These are phyloP conservation scores for Colletotrichum gigasporum DNA, from an alignment of 2,329 filamentous ascomycete genomes.

Conservation along the genomic window DNA sequence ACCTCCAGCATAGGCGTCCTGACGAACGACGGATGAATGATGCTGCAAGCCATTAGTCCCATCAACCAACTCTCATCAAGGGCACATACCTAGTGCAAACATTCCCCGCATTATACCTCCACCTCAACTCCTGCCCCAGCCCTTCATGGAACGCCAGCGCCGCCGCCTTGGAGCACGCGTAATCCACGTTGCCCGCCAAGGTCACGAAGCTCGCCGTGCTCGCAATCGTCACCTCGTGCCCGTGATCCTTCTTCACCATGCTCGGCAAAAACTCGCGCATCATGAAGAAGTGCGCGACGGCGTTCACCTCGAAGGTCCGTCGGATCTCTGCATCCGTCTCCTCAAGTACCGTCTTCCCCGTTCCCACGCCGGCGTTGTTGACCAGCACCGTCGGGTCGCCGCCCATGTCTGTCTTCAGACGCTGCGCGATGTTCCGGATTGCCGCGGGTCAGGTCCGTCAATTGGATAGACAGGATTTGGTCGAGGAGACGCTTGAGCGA, in stretches of 20 bases:
- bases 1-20: neutral
- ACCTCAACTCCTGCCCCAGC: neutral
- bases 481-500: too few species aligned
- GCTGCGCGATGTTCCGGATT: constrained; percentile 50
- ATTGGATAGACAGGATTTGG: neutral
- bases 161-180: constrained; percentile 5
- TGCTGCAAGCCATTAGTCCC: neutral
- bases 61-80: neutral
- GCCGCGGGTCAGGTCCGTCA: neutral
- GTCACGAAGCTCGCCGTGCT: neutral
- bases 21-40: neutral
- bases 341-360: neutral
- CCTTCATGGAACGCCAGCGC: constrained; percentile 4
- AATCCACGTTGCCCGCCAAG: neutral
- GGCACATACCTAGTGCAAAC: constrained; percentile 32
- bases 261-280: neutral
- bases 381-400: constrained; percentile 45
- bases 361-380: constrained; percentile 50
- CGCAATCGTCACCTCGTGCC: neutral
- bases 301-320: neutral
- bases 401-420: constrained; percentile 49
- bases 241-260: constrained; percentile 1
- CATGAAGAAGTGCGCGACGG: constrained; percentile 2
- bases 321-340: neutral
- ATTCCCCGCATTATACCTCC: neutral